Evolutionary conservation across 2,329 filamentous ascomycete genomes (phyloP).

Genomic region (Chrysosporium keratinophilum): DNA sequence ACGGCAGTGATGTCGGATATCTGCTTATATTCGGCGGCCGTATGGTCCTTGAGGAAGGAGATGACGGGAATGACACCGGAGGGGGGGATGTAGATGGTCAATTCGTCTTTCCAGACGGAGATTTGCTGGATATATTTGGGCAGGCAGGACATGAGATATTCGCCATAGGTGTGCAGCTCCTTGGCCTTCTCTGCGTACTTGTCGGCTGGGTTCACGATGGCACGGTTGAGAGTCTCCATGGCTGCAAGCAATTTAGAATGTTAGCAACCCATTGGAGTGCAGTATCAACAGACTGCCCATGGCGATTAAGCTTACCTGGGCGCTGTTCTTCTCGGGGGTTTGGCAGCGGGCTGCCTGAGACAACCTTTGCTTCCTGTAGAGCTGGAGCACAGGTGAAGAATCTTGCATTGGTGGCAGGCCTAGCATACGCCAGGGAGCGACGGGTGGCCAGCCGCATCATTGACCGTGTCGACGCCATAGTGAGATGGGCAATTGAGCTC

Average conservation of each 20-base stretch:
- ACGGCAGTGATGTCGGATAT: conserved; percentile 86
- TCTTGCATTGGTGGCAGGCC: conserved; percentile 24
- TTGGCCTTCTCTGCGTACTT: conserved; percentile 83
- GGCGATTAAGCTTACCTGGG: conserved; percentile 33
- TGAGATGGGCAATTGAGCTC: conserved; percentile 25
- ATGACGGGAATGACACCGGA: conserved; percentile 83
- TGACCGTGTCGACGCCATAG: conserved; percentile 38
- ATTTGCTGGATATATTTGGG: conserved; percentile 99
- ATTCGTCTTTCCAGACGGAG: conserved; percentile 98
- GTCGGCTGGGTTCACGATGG: conserved; percentile 83
- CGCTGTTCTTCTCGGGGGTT: conserved; percentile 57
- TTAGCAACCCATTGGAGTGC: not conserved
- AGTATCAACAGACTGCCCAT: not conserved
- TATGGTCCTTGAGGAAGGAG: conserved; percentile 94
- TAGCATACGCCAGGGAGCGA: conserved; percentile 30
- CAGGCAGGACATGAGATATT: conserved; percentile 91
- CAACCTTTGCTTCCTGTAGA: conserved; percentile 41
- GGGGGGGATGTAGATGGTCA: conserved; percentile 86
- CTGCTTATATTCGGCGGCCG: conserved; percentile 91
- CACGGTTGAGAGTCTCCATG: conserved; percentile 57
- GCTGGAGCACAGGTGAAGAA: conserved; percentile 30
- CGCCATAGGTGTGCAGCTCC: conserved; percentile 82
- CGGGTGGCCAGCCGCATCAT: conserved; percentile 36
- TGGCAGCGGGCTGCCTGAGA: conserved; percentile 46
- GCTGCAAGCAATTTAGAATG: conserved; percentile 25